Conservation (phyloP, 1,284 basidiomycete genomes). For the Takashimella tepidaria region DNA sequence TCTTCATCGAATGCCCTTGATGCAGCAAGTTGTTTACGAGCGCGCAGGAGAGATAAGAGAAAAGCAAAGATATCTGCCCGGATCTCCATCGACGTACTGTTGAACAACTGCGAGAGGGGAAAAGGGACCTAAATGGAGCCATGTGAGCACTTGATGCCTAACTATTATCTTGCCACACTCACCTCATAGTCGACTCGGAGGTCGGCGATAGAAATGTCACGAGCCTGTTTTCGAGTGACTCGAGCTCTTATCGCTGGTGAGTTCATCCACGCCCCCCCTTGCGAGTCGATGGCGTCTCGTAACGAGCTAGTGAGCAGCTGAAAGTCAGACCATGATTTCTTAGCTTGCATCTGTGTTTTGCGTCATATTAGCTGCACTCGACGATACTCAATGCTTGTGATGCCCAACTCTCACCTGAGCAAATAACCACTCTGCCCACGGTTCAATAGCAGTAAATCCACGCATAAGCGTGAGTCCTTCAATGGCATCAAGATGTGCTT, state of each 20-base stretch:
- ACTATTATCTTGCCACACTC: neutral
- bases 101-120: constrained; percentile 73
- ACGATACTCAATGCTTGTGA: neutral
- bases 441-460: constrained; percentile 59
- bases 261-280: constrained; percentile 58
- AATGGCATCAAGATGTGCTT: constrained; percentile 63
- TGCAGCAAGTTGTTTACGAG: constrained; percentile 54
- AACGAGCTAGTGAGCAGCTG: constrained; percentile 76
- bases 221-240: constrained; percentile 50
- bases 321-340: constrained; percentile 71
- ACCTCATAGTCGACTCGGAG: constrained; percentile 67
- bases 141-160: neutral
- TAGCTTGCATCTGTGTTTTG: constrained; percentile 61
- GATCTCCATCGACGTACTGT: constrained; percentile 55
- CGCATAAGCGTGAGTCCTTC: constrained; percentile 70
- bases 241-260: constrained; percentile 67
- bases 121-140: constrained; percentile 54
- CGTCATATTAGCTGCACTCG: neutral
- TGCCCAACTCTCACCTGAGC: constrained; percentile 55
- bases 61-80: constrained; percentile 73
- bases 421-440: constrained; percentile 67
- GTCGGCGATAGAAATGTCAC: constrained; percentile 54
- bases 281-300: constrained; percentile 58
- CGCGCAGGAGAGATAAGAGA: constrained; percentile 66
- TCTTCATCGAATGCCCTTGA: constrained; percentile 14